These are phyloP conservation scores for Fusarium keratoplasticum DNA, from an alignment of 2,329 filamentous ascomycete genomes.

Conservation along the genomic window DNA sequence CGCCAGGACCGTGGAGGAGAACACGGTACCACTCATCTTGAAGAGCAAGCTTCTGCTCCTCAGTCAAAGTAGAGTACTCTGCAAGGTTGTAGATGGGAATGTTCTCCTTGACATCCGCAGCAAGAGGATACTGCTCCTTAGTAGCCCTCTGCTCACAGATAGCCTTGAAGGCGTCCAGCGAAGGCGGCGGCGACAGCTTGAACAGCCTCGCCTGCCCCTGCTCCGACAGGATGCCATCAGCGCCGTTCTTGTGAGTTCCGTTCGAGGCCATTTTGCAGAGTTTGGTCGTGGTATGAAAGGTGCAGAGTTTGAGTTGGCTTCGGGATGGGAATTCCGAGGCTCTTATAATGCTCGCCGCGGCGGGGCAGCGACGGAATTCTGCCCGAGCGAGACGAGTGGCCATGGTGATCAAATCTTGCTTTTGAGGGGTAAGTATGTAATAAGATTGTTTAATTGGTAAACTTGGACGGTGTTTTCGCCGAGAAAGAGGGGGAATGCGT, in stretches of 20 bases:
- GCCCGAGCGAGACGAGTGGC: slow-evolving; percentile 5
- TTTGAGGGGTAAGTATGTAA: neutral
- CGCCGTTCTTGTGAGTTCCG: neutral
- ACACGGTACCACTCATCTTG: slow-evolving; percentile 72
- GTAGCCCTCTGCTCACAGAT: slow-evolving; percentile 56
- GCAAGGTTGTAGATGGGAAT: slow-evolving; percentile 67
- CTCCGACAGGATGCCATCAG: slow-evolving; percentile 3
- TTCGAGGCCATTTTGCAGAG: slow-evolving; percentile 16
- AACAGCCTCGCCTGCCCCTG: slow-evolving; percentile 38
- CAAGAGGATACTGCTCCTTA: slow-evolving; percentile 59
- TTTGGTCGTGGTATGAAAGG: neutral
- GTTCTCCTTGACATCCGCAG: slow-evolving; percentile 58
- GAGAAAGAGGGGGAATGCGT: neutral
- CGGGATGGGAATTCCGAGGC: slow-evolving; percentile 13
- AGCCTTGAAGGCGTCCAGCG: slow-evolving; percentile 56
- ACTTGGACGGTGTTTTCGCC: neutral
- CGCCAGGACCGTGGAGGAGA: slow-evolving; percentile 67
- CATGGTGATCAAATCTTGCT: neutral
- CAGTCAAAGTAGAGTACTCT: slow-evolving; percentile 44
- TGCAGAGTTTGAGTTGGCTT: neutral
- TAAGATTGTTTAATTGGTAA: neutral
- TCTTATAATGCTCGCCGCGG: neutral
- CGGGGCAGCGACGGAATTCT: slow-evolving; percentile 15
- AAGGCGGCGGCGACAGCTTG: slow-evolving; percentile 45
- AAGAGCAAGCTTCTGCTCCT: slow-evolving; percentile 50